Base-by-base conservation (phyloP, 2,329 filamentous ascomycete genomes). In the Dactylellina drechsleri region DNA sequence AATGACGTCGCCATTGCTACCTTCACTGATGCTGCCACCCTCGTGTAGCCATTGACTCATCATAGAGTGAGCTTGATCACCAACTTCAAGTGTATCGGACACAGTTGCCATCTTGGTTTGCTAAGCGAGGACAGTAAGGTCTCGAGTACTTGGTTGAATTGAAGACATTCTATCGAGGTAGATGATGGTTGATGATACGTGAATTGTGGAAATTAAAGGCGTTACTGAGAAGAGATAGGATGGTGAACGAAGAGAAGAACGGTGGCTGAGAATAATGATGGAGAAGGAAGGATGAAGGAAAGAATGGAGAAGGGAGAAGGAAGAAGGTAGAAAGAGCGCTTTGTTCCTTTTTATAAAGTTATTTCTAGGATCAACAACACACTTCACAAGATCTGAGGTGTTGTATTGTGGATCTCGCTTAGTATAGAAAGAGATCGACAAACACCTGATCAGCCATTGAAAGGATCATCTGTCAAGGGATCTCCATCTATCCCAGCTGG, bases 101-200 rank as follows among this genome's bases (percentile, higher is more conserved):
- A 23, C 47, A 50, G 47, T 50, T 50, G 47, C 47, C n/a, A 50
- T 50, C 47, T 23, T 50, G n/a, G 47, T 50, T 18, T 50, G 47
- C 47, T 50, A 50, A 23, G 47, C n/a, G 18, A 50, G 47, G 18
- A 50, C 18, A 50, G 47, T 50, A 50, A 50, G 4, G 47, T 50
- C 12, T 50, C 47, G 47, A 50, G 47, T 50, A 50, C 18, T 12
- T 16, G 18, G 41, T 16, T 45, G 10, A 45, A 16, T 12, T 50
- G 15, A 50, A 23, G n/a, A 50, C 47, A 50, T 50, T 4, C 47
- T 50, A 50, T 50, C 4, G 12, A 50, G n/a, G 4, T 6, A 18
- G 47, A 18, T 4, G 47, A 50, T 16, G 12, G n/a, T 50, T 8
- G 47, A 20, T 50, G 2, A 18, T 8, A 16, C 3, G n/a, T 50